Evolutionary conservation across 2,329 filamentous ascomycete species (phyloP).

Genomic region (Aureobasidium sp.): DNA sequence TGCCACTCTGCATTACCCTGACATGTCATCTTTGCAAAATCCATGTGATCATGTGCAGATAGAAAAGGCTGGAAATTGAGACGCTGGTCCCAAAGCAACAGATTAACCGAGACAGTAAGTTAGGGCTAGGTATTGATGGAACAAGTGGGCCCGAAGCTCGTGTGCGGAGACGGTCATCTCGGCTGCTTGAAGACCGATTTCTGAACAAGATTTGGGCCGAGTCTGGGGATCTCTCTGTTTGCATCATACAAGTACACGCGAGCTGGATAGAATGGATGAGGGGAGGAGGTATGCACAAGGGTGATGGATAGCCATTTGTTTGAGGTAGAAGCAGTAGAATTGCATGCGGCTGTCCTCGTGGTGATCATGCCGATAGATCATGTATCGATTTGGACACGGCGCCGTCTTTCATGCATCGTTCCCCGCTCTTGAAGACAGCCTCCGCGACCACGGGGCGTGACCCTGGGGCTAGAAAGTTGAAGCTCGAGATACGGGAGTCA

Average conservation of each 20-base stretch:
- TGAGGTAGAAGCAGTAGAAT: not conserved
- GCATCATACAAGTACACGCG: not conserved
- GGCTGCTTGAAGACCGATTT: not conserved
- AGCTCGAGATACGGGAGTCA: slow-evolving; percentile 8
- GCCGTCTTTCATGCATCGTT: not conserved
- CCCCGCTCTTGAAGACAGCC: slow-evolving; percentile 3
- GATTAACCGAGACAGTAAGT: not conserved
- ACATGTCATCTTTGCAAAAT: not conserved
- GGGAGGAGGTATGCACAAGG: not conserved
- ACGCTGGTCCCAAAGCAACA: slow-evolving; percentile 1
- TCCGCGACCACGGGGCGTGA: slow-evolving; percentile 6
- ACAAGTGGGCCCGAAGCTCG: not conserved
- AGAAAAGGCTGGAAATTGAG: not conserved
- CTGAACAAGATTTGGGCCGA: slow-evolving; percentile 3
- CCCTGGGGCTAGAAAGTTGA: slow-evolving; percentile 7
- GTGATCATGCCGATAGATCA: not conserved
- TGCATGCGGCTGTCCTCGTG: not conserved
- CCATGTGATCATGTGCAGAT: not conserved
- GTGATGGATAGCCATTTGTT: not conserved
- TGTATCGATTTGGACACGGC: not conserved
- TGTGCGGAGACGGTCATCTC: slow-evolving; percentile 3
- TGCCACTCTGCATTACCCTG: not conserved
- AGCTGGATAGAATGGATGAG: not conserved
- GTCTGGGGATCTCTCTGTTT: not conserved
- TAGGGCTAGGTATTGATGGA: not conserved